phyloP scores from a whole-genome alignment of 306 rosid species.

The Acacia confusa region DNA sequence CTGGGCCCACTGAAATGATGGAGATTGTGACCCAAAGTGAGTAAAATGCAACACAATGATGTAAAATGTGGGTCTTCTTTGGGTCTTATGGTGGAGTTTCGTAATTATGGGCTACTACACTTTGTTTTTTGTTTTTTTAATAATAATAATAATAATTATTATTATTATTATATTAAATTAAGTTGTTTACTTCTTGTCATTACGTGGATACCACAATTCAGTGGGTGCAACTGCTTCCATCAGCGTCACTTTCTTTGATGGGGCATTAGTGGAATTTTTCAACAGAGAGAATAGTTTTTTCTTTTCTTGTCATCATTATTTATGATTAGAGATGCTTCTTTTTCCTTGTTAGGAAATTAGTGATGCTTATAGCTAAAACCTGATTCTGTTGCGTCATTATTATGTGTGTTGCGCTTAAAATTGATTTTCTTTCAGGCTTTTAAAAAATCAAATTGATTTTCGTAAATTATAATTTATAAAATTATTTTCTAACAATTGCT shows the following conservation, averaged over 20 bases:
- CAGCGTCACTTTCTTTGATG: not conserved
- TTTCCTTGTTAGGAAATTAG: not conserved
- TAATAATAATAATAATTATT: too few species aligned
- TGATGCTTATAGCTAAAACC: not conserved
- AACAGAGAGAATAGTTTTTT: not conserved
- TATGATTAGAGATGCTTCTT: not conserved
- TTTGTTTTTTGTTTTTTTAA: not conserved
- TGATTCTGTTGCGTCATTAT: too few species aligned
- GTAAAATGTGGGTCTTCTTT: not conserved
- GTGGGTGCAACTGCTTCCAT: not conserved
- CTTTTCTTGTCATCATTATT: not conserved
- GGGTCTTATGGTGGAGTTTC: not conserved
- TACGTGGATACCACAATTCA: not conserved
- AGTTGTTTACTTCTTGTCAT: not conserved
- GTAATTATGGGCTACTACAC: not conserved
- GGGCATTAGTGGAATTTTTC: not conserved
- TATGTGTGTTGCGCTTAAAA: too few species aligned
- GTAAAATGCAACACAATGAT: not conserved
- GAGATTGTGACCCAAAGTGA: not conserved
- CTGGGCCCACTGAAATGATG: slow-evolving; percentile 20
- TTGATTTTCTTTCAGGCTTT: too few species aligned
- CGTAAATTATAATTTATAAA: too few species aligned
- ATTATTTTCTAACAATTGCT: too few species aligned
- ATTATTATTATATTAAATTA: too few species aligned
- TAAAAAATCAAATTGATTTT: too few species aligned